Percentiles rank a stretch among this genome's conserved stretches.
These are phyloP conservation scores for Cladosporium sp. DNA, from an alignment of 2,329 filamentous ascomycete genomes.

Conservation along the genomic window DNA sequence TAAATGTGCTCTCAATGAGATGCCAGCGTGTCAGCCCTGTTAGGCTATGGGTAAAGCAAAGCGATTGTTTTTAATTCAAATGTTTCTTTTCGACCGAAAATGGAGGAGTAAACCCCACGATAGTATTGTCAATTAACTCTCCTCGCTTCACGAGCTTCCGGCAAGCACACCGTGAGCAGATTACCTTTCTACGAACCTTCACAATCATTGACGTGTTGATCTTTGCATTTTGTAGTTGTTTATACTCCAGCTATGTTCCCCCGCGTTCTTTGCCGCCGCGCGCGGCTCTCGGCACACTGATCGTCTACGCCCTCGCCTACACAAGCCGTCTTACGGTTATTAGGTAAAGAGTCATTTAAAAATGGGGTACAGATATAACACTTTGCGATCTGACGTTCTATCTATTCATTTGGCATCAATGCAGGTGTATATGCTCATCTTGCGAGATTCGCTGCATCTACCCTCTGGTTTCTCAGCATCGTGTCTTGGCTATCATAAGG, in stretches of 20 bases:
- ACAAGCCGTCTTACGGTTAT: conserved; percentile 1
- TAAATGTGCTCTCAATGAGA: conserved; percentile 37
- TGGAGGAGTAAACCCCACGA: conserved; percentile 9
- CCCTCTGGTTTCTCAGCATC: too few relatives aligned
- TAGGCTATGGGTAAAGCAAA: conserved; percentile 12
- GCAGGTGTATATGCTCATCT: background rate
- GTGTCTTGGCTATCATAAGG: too few relatives aligned
- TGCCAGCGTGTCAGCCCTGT: background rate
- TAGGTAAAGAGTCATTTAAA: conserved; percentile 11
- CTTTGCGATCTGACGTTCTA: background rate
- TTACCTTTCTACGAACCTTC: background rate
- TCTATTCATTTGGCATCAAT: background rate
- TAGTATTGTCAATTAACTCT: conserved; percentile 11
- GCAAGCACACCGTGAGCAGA: background rate
- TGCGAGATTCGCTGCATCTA: too few relatives aligned
- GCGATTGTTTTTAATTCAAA: conserved; percentile 11
- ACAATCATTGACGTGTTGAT: too few relatives aligned
- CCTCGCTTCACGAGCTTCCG: conserved; percentile 8
- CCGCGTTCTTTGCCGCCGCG: background rate
- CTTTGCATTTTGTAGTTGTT: background rate
- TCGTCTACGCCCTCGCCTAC: background rate
- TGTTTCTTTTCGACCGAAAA: conserved; percentile 12
- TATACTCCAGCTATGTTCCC: background rate
- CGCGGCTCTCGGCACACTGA: conserved; percentile 11
- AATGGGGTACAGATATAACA: background rate